Conservation (phyloP, 1,139 yeast species). For the Saccharomyces uvarum region DNA sequence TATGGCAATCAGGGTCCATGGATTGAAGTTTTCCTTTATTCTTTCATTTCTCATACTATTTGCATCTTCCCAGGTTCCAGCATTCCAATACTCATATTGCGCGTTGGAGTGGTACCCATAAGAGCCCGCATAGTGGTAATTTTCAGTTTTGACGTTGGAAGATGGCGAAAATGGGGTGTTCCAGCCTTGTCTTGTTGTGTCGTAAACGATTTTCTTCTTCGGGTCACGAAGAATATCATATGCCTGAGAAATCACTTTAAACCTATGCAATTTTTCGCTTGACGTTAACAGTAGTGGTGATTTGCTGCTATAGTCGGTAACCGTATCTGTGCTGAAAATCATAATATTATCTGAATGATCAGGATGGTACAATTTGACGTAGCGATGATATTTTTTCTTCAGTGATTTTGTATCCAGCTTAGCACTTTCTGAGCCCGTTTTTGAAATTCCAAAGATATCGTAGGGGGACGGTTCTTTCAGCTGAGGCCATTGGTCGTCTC, state of each 20-base stretch:
- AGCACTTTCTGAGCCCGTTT: constrained; percentile 18
- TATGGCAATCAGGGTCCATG: constrained; percentile 23
- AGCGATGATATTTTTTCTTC: constrained; percentile 49
- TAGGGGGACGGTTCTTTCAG: constrained; percentile 61
- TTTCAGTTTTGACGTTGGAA: constrained; percentile 17
- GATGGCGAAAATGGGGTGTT: constrained; percentile 6
- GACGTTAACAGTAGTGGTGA: constrained; percentile 22
- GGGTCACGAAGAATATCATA: constrained; percentile 64
- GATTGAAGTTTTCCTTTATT: constrained; percentile 23
- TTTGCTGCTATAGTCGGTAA: constrained; percentile 13
- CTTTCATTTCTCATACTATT: constrained; percentile 15
- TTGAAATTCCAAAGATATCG: constrained; percentile 52
- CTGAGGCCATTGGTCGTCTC: constrained; percentile 48
- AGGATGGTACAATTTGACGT: constrained; percentile 83
- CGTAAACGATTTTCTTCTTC: constrained; percentile 38
- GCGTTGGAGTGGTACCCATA: constrained; percentile 26
- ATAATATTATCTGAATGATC: constrained; percentile 39
- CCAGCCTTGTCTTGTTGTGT: constrained; percentile 40
- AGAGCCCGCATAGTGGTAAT: constrained; percentile 14
- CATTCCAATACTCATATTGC: constrained; percentile 44
- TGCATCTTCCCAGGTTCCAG: constrained; percentile 68
- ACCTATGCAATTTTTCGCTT: constrained; percentile 48
- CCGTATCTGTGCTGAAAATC: constrained; percentile 29
- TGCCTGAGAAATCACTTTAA: constrained; percentile 65
- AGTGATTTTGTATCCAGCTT: constrained; percentile 38